Percentiles rank a stretch among this genome's conserved stretches.
These are phyloP conservation scores for Cryptococcus hybrid DNA, from an alignment of 1,284 basidiomycete species.

Conservation along the genomic window DNA sequence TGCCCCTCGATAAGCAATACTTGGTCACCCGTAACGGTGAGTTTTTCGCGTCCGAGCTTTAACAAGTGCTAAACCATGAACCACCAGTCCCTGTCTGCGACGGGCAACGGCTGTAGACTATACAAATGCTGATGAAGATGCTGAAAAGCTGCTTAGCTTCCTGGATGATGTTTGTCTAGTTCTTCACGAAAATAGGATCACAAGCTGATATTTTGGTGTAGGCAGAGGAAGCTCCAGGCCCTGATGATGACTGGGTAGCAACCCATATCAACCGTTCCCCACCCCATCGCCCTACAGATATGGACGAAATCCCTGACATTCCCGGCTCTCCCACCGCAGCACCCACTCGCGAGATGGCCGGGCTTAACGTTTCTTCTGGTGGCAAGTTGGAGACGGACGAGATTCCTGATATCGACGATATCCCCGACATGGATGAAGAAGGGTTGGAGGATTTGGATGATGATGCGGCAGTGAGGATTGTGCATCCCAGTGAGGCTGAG, in stretches of 20 bases:
- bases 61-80: background rate
- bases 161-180: constrained; percentile 44
- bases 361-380: constrained; percentile 44
- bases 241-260: constrained; percentile 54
- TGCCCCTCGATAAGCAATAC: constrained; percentile 94
- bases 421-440: constrained; percentile 84
- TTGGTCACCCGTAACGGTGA: constrained; percentile 78
- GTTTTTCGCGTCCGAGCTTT: constrained; percentile 14
- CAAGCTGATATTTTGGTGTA: constrained; percentile 7
- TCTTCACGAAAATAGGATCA: no score
- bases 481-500: constrained; percentile 45
- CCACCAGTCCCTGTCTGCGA: constrained; percentile 76
- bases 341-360: constrained; percentile 51
- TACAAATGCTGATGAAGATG: constrained; percentile 91
- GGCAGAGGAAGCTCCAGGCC: constrained; percentile 47
- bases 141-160: constrained; percentile 72
- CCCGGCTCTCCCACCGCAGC: constrained; percentile 35
- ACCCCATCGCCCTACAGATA: constrained; percentile 20
- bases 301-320: constrained; percentile 49
- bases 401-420: constrained; percentile 81
- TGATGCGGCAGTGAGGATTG: constrained; percentile 57
- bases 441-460: constrained; percentile 69
- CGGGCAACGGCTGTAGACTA: constrained; percentile 88
- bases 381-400: constrained; percentile 53
- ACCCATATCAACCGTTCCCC: constrained; percentile 49